phyloP scores from a whole-genome alignment of 1,139 yeast genomes.

The Pichia sp. region DNA sequence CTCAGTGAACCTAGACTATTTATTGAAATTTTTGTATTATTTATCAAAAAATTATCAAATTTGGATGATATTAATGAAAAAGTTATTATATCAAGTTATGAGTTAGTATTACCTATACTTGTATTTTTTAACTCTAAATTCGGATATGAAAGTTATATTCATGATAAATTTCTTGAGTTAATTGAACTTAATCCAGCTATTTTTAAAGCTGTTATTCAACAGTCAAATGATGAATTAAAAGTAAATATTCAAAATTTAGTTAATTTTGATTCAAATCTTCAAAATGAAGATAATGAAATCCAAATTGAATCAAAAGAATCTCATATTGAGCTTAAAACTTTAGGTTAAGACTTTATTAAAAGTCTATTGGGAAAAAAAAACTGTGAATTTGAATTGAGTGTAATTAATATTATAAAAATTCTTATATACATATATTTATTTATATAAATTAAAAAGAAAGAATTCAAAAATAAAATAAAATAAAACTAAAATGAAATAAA shows the following conservation, averaged over 20 bases:
- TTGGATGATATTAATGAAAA: not conserved
- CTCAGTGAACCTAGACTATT: slow-evolving; percentile 37
- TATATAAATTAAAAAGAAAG: not conserved
- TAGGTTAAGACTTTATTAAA: slow-evolving; percentile 16
- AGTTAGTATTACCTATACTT: slow-evolving; percentile 47
- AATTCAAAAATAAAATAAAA: not conserved
- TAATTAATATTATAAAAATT: not conserved
- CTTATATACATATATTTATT: not conserved
- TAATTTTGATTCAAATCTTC: not conserved
- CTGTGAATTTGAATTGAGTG: too few species aligned
- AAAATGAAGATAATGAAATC: not conserved
- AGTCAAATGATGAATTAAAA: slow-evolving; percentile 33
- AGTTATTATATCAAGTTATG: slow-evolving; percentile 33
- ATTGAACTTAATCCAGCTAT: slow-evolving; percentile 43
- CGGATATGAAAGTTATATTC: slow-evolving; percentile 38
- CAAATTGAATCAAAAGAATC: slow-evolving; percentile 8
- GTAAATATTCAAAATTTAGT: slow-evolving; percentile 35
- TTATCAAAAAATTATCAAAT: slow-evolving; percentile 25
- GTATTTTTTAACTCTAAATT: slow-evolving; percentile 33
- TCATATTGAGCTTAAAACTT: slow-evolving; percentile 27
- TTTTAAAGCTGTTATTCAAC: slow-evolving; percentile 39
- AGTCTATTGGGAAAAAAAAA: too few species aligned
- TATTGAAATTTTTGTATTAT: slow-evolving; percentile 49
- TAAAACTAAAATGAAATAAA: not conserved
- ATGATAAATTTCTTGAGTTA: slow-evolving; percentile 46